Conservation (phyloP, 805 yeast species). For the Candida orba region DNA sequence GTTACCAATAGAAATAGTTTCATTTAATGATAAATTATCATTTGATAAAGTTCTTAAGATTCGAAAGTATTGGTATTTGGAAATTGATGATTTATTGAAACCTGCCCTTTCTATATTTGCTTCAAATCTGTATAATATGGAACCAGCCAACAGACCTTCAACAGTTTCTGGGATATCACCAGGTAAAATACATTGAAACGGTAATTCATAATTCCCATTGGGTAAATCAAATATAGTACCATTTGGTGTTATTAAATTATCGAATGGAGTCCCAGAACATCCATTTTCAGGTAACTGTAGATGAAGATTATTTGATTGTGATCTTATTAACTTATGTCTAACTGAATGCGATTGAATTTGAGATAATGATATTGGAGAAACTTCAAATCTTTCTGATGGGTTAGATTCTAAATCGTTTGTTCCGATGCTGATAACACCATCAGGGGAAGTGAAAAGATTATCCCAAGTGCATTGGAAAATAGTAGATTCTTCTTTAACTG, state of each 20-base stretch:
- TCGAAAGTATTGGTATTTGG: constrained; percentile 52
- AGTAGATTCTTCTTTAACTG: constrained; percentile 44
- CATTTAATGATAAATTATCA: constrained; percentile 65
- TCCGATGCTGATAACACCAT: constrained; percentile 24
- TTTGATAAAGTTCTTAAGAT: constrained; percentile 77
- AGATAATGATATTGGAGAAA: not conserved
- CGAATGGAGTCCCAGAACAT: constrained; percentile 28
- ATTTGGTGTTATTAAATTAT: constrained; percentile 15
- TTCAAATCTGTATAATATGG: constrained; percentile 63
- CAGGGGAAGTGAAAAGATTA: constrained; percentile 31
- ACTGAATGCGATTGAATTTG: not conserved
- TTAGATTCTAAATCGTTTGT: constrained; percentile 9
- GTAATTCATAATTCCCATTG: constrained; percentile 79
- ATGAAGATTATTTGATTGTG: constrained; percentile 18
- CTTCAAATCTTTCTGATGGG: constrained; percentile 6
- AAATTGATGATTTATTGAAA: constrained; percentile 44
- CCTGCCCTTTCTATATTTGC: constrained; percentile 64
- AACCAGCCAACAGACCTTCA: constrained; percentile 80
- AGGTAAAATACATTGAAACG: constrained; percentile 76
- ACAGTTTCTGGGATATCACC: constrained; percentile 77
- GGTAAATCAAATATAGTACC: constrained; percentile 35
- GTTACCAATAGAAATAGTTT: constrained; percentile 84
- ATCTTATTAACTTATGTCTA: constrained; percentile 14
- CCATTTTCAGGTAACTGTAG: constrained; percentile 24
- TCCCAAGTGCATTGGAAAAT: constrained; percentile 76